Percentiles rank a stretch among this genome's conserved stretches.
These are phyloP conservation scores for Phoma herbarum DNA, from an alignment of 2,329 filamentous ascomycete genomes.

Conservation along the genomic window DNA sequence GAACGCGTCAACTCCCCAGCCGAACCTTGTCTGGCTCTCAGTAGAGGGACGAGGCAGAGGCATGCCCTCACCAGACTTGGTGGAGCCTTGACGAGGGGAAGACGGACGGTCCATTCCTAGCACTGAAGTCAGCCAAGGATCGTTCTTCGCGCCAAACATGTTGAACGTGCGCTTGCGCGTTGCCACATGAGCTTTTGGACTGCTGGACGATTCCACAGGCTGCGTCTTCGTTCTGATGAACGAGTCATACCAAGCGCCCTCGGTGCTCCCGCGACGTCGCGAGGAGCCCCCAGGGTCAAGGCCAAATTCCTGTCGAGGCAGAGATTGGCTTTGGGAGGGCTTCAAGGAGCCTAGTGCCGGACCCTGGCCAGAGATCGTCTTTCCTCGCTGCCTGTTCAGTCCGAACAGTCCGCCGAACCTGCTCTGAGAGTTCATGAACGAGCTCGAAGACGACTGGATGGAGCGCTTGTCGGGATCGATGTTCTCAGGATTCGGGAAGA, in stretches of 20 bases:
- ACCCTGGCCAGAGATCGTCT: slow-evolving; percentile 68
- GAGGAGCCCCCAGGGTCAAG: slow-evolving; percentile 60
- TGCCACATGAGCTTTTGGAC: slow-evolving; percentile 48
- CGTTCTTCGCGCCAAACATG: slow-evolving; percentile 62
- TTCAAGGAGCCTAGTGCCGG: slow-evolving; percentile 75
- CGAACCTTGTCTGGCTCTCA: slow-evolving; percentile 51
- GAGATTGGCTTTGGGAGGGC: slow-evolving; percentile 77
- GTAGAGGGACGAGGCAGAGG: slow-evolving; percentile 50
- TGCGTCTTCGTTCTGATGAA: slow-evolving; percentile 53
- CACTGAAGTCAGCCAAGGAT: slow-evolving; percentile 57
- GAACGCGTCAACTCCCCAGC: slow-evolving; percentile 49
- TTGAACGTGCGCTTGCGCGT: slow-evolving; percentile 59
- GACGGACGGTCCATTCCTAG: slow-evolving; percentile 52
- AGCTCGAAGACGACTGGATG: slow-evolving; percentile 60
- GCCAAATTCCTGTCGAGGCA: slow-evolving; percentile 67
- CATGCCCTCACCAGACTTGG: slow-evolving; percentile 62
- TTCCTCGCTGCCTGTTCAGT: slow-evolving; percentile 68
- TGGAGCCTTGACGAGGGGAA: slow-evolving; percentile 72
- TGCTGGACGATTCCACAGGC: slow-evolving; percentile 43
- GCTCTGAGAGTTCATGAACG: slow-evolving; percentile 58
- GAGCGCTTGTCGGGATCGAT: slow-evolving; percentile 58
- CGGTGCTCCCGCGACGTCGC: slow-evolving; percentile 64
- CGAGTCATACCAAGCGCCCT: slow-evolving; percentile 65
- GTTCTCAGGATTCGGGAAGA: slow-evolving; percentile 52
- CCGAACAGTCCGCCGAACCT: slow-evolving; percentile 69